Evolutionary conservation across 2,329 filamentous ascomycete genomes (phyloP), one percentile per base, ranked within the genome.

Genomic region (Epichloe uncinata): DNA sequence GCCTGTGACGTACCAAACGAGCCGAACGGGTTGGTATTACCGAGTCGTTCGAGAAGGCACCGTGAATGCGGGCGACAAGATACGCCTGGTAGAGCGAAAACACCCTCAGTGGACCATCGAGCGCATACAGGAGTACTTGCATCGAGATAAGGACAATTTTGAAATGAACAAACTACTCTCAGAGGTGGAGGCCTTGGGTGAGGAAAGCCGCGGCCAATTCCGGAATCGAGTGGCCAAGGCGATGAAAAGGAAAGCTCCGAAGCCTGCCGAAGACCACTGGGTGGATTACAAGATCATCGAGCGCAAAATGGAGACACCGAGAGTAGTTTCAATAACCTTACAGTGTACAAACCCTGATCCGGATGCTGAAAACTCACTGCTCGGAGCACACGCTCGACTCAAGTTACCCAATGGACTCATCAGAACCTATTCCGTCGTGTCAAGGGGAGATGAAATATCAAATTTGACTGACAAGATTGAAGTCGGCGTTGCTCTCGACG

Each of bases 1-100:
- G 4, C 74, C 74, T 0, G 67, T 71, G 18, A 76, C 78, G 0
- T 81, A 77, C 63, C 69, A 72, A 53, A 67, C 67, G 2, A 75
- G 75, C 51, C 73, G 80, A 1, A 83, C 79, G 0, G 81, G 81
- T 0, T 85, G 80, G 81, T 77, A 83, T 59, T 84, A 83, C 55
- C 73, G 80, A 2, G 75, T 85, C 1, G 58, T 84, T 15, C 65
- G 67, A 3, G 70, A 75, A 34, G 81, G 82, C 0, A 65, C 59
- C 0, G 72, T 85, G 41, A 61, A 68, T 16, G 70, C 71, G 0
- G 81, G 81, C 7, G 79, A 84, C 56, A 66, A 70, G 56, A 74
- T 84, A 53, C 63, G 61, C 4, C 65, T 85, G 0, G 64, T 81
- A 0, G 72, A 78, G 60, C 69, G 81, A 12, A 69, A 61, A 18